These are phyloP conservation scores for Strigomonas galati DNA, from an alignment of 208 protist genomes.

Conservation along the genomic window DNA sequence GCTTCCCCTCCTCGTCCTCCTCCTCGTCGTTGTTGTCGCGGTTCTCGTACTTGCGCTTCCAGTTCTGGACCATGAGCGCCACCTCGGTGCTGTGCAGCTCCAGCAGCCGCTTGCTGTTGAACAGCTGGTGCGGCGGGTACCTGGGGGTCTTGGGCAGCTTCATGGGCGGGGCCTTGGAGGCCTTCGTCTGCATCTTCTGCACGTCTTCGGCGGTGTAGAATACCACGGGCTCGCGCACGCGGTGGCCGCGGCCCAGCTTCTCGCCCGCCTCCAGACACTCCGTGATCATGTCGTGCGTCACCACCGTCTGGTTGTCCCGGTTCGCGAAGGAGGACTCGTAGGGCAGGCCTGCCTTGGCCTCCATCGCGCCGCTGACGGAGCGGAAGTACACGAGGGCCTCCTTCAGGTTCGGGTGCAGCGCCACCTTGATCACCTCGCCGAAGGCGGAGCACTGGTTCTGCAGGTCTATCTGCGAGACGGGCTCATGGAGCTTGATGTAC, in stretches of 20 bases:
- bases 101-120: conserved; percentile 73
- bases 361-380: conserved; percentile 67
- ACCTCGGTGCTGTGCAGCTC: conserved; percentile 82
- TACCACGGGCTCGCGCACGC: conserved; percentile 55
- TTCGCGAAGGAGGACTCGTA: conserved; percentile 61
- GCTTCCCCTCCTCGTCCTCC: conserved; percentile 13
- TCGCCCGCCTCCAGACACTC: conserved; percentile 64
- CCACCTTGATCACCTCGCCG: conserved; percentile 70
- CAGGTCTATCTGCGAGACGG: conserved; percentile 64
- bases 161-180: conserved; percentile 53
- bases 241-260: conserved; percentile 84
- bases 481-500: conserved; percentile 45
- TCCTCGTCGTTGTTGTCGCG: conserved; percentile 16
- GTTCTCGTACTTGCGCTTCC: conserved; percentile 63
- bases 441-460: conserved; percentile 61
- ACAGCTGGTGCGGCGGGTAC: conserved; percentile 77
- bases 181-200: conserved; percentile 43
- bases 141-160: conserved; percentile 64
- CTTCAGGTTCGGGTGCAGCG: conserved; percentile 80
- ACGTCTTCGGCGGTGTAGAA: conserved; percentile 72
- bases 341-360: conserved; percentile 69
- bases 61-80: conserved; percentile 73
- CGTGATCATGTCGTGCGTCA: conserved; percentile 77
- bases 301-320: conserved; percentile 63
- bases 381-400: conserved; percentile 86